Evolutionary conservation across 1,284 basidiomycete genomes (phyloP).

Genomic region (Austroboletus novae-zelandiae): DNA sequence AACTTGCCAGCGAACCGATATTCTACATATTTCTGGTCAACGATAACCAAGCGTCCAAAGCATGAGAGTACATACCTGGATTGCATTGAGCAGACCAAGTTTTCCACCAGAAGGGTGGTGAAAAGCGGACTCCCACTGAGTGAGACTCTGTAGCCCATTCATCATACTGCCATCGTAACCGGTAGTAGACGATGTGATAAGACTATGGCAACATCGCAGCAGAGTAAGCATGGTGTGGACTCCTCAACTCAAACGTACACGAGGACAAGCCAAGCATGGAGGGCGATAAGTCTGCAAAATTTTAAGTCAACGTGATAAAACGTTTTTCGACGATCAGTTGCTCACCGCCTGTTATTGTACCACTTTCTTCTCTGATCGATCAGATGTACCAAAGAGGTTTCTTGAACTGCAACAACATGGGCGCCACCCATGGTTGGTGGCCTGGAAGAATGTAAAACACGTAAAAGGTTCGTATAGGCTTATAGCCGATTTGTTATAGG

Average conservation of each 20-base stretch:
- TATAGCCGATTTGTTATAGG: too few species aligned
- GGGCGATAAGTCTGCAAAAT: constrained; percentile 50
- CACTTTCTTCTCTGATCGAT: constrained; percentile 46
- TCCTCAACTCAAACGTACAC: constrained; percentile 41
- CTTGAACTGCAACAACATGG: too few species aligned
- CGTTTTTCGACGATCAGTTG: background rate
- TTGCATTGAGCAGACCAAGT: constrained; percentile 73
- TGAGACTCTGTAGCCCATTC: constrained; percentile 70
- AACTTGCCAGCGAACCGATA: constrained; percentile 63
- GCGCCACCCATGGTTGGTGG: too few species aligned
- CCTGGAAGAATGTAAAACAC: too few species aligned
- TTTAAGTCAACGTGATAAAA: background rate
- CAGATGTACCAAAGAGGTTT: constrained; percentile 48
- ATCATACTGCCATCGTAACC: constrained; percentile 78
- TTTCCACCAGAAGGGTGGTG: constrained; percentile 49
- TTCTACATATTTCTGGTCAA: constrained; percentile 40
- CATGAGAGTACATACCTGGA: constrained; percentile 49
- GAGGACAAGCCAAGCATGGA: constrained; percentile 69
- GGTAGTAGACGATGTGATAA: constrained; percentile 75
- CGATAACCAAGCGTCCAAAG: background rate
- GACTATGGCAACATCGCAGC: constrained; percentile 33
- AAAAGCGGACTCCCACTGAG: constrained; percentile 62
- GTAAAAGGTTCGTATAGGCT: too few species aligned
- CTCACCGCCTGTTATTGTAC: constrained; percentile 16
- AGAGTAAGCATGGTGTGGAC: background rate